Evolutionary conservation across 371 early-diverging fungal species (phyloP).

Genomic region (Thermomucor indicae-seudaticae): DNA sequence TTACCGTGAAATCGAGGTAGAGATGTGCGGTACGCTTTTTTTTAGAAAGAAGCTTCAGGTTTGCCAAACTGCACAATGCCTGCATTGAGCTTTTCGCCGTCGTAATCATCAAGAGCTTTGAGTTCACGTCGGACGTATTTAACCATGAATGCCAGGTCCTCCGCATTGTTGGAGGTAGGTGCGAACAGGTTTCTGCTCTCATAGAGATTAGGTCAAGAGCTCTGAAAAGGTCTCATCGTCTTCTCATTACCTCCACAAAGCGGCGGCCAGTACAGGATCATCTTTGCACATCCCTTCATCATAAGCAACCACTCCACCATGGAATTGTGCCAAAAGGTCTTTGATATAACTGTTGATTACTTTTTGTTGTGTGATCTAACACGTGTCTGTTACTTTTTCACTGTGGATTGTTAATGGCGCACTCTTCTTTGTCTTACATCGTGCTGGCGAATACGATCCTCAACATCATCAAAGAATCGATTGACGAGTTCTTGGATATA

Average conservation of each 20-base stretch:
- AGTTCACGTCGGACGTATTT: constrained; percentile 64
- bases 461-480: constrained; percentile 86
- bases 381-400: not conserved
- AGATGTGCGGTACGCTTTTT: too few species aligned
- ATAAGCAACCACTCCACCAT: constrained; percentile 88
- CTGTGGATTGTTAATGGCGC: not conserved
- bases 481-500: constrained; percentile 87
- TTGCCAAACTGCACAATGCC: constrained; percentile 37
- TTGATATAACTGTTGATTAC: constrained; percentile 74
- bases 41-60: too few species aligned
- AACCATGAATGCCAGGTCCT: constrained; percentile 55
- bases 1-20: too few species aligned
- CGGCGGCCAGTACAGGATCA: constrained; percentile 89
- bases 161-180: constrained; percentile 51
- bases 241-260: constrained; percentile 84
- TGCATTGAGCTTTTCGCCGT: constrained; percentile 40
- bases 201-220: not conserved
- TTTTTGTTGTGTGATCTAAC: constrained; percentile 56
- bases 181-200: constrained; percentile 64
- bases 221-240: too few species aligned
- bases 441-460: constrained; percentile 69
- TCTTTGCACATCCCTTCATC: constrained; percentile 91
- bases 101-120: constrained; percentile 51
- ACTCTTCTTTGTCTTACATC: constrained; percentile 26
- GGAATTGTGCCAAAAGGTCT: constrained; percentile 80